A percentile compares a stretch with the other conserved stretches of the same genome.
Conservation (phyloP, 306 rosid species). For the Inga oerstediana region DNA sequence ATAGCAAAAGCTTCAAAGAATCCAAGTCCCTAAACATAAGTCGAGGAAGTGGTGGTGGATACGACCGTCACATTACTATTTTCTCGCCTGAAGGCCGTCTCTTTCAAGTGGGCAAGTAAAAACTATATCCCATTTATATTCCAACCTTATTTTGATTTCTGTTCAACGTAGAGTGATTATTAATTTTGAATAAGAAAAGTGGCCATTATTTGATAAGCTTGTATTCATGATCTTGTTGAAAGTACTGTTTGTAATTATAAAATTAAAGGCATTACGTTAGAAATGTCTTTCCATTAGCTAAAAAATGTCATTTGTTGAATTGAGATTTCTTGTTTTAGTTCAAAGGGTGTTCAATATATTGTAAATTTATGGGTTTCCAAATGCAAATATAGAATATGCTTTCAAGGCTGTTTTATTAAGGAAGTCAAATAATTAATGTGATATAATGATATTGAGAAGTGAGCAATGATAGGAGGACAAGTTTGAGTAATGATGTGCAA, state of each 20-base stretch:
- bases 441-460: no score
- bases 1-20: not conserved
- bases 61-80: slow-evolving; percentile 95
- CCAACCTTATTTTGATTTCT: not conserved
- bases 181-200: no score
- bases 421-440: no score
- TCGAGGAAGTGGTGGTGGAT: slow-evolving; percentile 96
- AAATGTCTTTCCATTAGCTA: not conserved
- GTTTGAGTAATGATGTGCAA: no score
- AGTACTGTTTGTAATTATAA: not conserved
- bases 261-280: not conserved
- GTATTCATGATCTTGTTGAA: not conserved
- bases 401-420: no score
- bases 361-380: no score
- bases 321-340: no score
- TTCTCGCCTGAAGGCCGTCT: slow-evolving; percentile 99
- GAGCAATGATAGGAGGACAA: no score
- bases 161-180: not conserved
- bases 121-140: not conserved
- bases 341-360: no score
- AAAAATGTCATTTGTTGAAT: no score
- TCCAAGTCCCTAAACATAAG: slow-evolving; percentile 44
- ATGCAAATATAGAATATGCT: no score
- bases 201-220: not conserved
- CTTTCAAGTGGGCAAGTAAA: slow-evolving; percentile 67